These are phyloP conservation scores for Penicillium sumatraense DNA, from an alignment of 2,329 filamentous ascomycete species.

Conservation along the genomic window DNA sequence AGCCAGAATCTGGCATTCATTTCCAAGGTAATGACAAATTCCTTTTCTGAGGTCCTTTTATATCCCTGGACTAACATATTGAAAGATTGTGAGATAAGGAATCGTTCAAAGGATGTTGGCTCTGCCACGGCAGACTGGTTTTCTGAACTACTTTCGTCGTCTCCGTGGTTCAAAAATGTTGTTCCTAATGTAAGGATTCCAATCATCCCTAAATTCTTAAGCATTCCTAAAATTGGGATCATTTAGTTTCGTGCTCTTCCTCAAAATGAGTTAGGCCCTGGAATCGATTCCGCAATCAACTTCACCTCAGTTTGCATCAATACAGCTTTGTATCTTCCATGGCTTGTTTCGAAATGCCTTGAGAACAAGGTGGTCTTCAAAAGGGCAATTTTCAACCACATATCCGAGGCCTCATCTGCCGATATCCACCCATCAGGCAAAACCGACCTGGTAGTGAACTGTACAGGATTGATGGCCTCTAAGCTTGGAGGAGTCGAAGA, in stretches of 20 bases:
- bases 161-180: conserved; percentile 72
- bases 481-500: conserved; percentile 82
- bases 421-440: conserved; percentile 57
- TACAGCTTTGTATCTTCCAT: conserved; percentile 82
- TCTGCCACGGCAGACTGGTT: conserved; percentile 61
- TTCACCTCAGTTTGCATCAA: conserved; percentile 91
- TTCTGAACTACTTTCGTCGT: conserved; percentile 65
- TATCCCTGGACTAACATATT: neutral
- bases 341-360: conserved; percentile 79
- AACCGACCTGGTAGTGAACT: conserved; percentile 77
- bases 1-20: conserved; percentile 14
- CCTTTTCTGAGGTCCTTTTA: neutral
- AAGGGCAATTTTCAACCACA: conserved; percentile 66
- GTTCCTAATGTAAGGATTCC: conserved; percentile 63
- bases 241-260: conserved; percentile 63
- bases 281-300: conserved; percentile 70
- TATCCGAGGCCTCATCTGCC: conserved; percentile 65
- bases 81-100: conserved; percentile 53
- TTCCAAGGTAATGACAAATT: conserved; percentile 41
- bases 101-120: conserved; percentile 65
- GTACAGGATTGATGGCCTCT: conserved; percentile 72
- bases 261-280: conserved; percentile 60
- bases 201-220: neutral
- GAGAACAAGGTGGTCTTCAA: conserved; percentile 71
- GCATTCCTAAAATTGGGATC: neutral